phyloP scores from a whole-genome alignment of 139 green algal species.

The Ulvella scutata region DNA sequence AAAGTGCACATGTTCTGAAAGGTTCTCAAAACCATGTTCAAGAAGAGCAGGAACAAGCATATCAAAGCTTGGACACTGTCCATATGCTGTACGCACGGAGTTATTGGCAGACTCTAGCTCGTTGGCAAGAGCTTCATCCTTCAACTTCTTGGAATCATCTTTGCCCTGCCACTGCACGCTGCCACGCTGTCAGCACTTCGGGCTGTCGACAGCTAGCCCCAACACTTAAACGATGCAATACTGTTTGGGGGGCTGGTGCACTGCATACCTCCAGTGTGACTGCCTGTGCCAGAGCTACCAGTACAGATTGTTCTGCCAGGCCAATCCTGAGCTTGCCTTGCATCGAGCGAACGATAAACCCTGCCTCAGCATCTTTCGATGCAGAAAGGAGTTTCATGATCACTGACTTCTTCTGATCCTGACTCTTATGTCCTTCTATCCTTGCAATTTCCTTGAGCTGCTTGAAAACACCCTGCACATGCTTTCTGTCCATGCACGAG shows the following conservation, averaged over 20 bases:
- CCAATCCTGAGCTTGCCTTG: slow-evolving; percentile 96
- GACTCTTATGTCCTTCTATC: slow-evolving; percentile 17
- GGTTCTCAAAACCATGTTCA: slow-evolving; percentile 30
- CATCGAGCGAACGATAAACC: slow-evolving; percentile 73
- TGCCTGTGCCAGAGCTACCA: slow-evolving; percentile 78
- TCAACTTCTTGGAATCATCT: background rate
- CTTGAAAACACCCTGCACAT: slow-evolving; percentile 33
- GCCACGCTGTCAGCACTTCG: background rate
- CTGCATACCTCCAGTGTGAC: slow-evolving; percentile 4
- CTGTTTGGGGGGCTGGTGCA: background rate
- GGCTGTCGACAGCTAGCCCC: background rate
- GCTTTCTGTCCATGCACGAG: too few species aligned
- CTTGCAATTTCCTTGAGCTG: slow-evolving; percentile 57
- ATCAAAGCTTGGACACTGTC: slow-evolving; percentile 79
- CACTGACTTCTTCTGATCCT: slow-evolving; percentile 52
- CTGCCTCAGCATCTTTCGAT: slow-evolving; percentile 60
- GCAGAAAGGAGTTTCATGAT: slow-evolving; percentile 84
- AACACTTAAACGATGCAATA: too few species aligned
- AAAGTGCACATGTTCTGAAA: slow-evolving; percentile 62
- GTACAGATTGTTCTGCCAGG: slow-evolving; percentile 84
- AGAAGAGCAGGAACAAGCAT: slow-evolving; percentile 73
- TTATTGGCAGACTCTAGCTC: slow-evolving; percentile 46
- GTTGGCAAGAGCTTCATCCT: slow-evolving; percentile 30
- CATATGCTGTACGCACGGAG: slow-evolving; percentile 69
- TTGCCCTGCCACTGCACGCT: background rate